These are phyloP conservation scores for Kalmusia sp. DNA, from an alignment of 2,329 filamentous ascomycete species.

Conservation along the genomic window DNA sequence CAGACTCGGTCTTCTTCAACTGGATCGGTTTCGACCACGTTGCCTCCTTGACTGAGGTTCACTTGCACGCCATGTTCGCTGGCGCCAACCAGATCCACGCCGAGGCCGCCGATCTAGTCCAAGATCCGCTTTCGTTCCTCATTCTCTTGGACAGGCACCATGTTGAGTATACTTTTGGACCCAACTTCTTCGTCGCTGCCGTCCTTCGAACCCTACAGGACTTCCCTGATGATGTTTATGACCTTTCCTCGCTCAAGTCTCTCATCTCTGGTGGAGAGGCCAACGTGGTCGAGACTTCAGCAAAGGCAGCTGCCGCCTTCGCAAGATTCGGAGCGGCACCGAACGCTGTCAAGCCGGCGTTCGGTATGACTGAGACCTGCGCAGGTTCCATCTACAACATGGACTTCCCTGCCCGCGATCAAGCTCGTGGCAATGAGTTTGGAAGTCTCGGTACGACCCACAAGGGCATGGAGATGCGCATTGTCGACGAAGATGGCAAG, in stretches of 20 bases:
- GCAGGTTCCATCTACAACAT: conserved; percentile 56
- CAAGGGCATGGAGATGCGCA: conserved; percentile 49
- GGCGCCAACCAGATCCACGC: conserved; percentile 57
- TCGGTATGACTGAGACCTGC: conserved; percentile 62
- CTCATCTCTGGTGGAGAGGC: conserved; percentile 57
- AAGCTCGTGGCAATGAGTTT: conserved; percentile 32
- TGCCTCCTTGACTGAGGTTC: conserved; percentile 59
- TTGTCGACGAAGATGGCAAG: conserved; percentile 28
- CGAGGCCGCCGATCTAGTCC: conserved; percentile 49
- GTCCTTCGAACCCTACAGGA: conserved; percentile 15
- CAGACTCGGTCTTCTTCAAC: conserved; percentile 41
- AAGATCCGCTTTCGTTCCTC: conserved; percentile 50
- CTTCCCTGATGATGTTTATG: background rate
- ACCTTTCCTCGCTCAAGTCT: conserved; percentile 32
- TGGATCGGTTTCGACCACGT: conserved; percentile 64
- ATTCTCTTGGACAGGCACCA: conserved; percentile 50
- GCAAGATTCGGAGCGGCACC: conserved; percentile 37
- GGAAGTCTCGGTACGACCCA: conserved; percentile 51
- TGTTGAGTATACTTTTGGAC: conserved; percentile 55
- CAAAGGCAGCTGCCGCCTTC: conserved; percentile 36
- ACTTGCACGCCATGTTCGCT: conserved; percentile 56
- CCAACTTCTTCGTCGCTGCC: conserved; percentile 50
- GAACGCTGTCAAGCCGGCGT: conserved; percentile 51
- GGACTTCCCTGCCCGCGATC: conserved; percentile 51
- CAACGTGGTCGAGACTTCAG: conserved; percentile 48